A percentile compares a stretch with the other conserved stretches of the same genome.
phyloP scores from a whole-genome alignment of 106 monocot genomes.

The Dendrobium huoshanense region DNA sequence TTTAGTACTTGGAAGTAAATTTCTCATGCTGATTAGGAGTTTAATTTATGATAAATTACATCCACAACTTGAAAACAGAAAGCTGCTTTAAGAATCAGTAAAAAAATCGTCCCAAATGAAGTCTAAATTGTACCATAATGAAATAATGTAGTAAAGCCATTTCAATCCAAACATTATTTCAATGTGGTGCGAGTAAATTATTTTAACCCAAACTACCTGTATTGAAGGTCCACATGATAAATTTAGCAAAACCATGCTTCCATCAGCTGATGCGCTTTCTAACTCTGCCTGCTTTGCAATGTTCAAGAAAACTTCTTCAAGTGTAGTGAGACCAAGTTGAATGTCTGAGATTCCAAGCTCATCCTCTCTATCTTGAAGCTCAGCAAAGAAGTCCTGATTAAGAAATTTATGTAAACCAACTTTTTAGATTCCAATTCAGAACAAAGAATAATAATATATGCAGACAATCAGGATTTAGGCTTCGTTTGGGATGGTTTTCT shows the following conservation, averaged over 20 bases:
- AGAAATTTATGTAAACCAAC: neutral
- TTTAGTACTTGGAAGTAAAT: too few relatives aligned
- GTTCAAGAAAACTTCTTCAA: slow-evolving; percentile 87
- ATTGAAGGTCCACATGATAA: slow-evolving; percentile 68
- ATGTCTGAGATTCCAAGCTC: slow-evolving; percentile 91
- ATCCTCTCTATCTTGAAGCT: slow-evolving; percentile 79
- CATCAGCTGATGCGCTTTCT: slow-evolving; percentile 65
- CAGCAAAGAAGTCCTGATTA: slow-evolving; percentile 67
- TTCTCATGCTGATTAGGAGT: too few relatives aligned
- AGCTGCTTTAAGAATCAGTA: too few relatives aligned
- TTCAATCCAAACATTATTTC: too few relatives aligned
- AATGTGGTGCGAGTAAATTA: too few relatives aligned
- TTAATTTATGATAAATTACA: too few relatives aligned
- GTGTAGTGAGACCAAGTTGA: slow-evolving; percentile 84
- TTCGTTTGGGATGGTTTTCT: too few relatives aligned
- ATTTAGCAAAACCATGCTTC: slow-evolving; percentile 47
- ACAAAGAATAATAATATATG: neutral
- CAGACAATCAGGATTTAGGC: neutral
- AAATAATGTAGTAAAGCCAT: too few relatives aligned
- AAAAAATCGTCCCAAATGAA: too few relatives aligned
- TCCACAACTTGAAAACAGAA: too few relatives aligned
- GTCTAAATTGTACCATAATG: too few relatives aligned
- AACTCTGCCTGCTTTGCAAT: slow-evolving; percentile 88
- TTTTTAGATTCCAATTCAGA: neutral
- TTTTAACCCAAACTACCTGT: slow-evolving; percentile 36